These are phyloP conservation scores for Suillus brevipes DNA, from an alignment of 768 basidiomycete genomes.

Conservation along the genomic window DNA sequence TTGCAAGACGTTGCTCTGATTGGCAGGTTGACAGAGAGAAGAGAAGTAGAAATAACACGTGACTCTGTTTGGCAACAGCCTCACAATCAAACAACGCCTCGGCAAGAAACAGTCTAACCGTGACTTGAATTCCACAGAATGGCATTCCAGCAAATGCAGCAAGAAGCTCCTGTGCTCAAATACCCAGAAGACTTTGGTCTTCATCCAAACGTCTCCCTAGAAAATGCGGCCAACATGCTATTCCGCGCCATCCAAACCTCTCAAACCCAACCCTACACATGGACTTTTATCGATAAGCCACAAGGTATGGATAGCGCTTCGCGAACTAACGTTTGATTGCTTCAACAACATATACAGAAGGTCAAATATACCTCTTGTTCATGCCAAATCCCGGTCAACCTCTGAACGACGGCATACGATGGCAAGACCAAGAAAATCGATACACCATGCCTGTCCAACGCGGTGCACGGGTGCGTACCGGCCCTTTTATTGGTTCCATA, in stretches of 20 bases:
- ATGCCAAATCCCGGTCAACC: conserved; percentile 58
- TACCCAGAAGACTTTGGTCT: conserved; percentile 66
- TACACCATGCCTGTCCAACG: conserved; percentile 47
- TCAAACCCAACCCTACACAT: conserved; percentile 60
- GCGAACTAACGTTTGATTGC: not conserved
- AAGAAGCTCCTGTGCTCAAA: conserved; percentile 66
- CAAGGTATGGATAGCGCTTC: conserved; percentile 44
- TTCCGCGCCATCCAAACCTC: conserved; percentile 58
- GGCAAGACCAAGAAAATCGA: conserved; percentile 69
- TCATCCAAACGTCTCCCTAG: conserved; percentile 55
- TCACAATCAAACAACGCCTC: conserved; percentile 31
- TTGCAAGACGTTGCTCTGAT: too few relatives aligned
- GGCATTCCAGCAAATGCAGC: conserved; percentile 49
- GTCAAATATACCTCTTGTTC: conserved; percentile 66
- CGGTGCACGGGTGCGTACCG: conserved; percentile 53
- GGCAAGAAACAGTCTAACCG: not conserved
- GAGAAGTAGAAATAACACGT: not conserved
- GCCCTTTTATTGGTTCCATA: not conserved
- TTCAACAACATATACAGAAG: conserved; percentile 44
- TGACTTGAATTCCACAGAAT: conserved; percentile 13
- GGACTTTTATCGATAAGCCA: conserved; percentile 80
- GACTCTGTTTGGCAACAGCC: conserved; percentile 16
- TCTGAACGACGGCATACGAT: conserved; percentile 77
- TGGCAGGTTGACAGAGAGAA: too few relatives aligned
- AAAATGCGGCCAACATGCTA: conserved; percentile 61